These are phyloP conservation scores for Lipomyces chichibuensis DNA, from an alignment of 805 yeast species.

Conservation along the genomic window DNA sequence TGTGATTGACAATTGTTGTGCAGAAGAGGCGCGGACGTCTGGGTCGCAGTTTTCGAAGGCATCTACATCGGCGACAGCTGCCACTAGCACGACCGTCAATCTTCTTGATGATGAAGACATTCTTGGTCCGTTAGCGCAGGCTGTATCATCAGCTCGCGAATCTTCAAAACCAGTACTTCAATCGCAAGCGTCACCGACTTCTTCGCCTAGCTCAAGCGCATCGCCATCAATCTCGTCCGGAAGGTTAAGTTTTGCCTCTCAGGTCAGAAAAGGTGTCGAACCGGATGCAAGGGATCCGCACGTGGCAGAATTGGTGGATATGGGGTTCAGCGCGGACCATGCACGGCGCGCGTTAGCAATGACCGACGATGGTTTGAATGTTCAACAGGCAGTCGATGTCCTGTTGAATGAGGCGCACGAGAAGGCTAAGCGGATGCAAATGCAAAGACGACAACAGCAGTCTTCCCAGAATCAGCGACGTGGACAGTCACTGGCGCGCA, in stretches of 20 bases:
- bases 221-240: constrained; percentile 3
- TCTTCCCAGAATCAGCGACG: background rate
- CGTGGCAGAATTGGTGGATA: constrained; percentile 72
- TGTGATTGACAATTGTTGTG: background rate
- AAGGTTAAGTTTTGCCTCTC: background rate
- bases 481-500: background rate
- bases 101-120: constrained; percentile 32
- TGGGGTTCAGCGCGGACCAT: constrained; percentile 70
- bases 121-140: constrained; percentile 36
- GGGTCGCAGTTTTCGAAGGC: background rate
- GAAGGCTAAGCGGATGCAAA: constrained; percentile 39
- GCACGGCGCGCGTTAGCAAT: constrained; percentile 62
- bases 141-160: constrained; percentile 11
- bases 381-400: constrained; percentile 66
- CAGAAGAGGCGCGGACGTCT: background rate
- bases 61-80: background rate
- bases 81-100: background rate
- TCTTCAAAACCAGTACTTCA: constrained; percentile 7
- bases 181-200: background rate
- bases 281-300: constrained; percentile 42
- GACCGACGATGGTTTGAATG: constrained; percentile 56
- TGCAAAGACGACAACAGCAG: constrained; percentile 3
- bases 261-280: background rate
- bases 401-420: constrained; percentile 65
- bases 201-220: background rate